phyloP scores from a whole-genome alignment of 2,329 filamentous ascomycete species.

The Geosmithia flava region DNA sequence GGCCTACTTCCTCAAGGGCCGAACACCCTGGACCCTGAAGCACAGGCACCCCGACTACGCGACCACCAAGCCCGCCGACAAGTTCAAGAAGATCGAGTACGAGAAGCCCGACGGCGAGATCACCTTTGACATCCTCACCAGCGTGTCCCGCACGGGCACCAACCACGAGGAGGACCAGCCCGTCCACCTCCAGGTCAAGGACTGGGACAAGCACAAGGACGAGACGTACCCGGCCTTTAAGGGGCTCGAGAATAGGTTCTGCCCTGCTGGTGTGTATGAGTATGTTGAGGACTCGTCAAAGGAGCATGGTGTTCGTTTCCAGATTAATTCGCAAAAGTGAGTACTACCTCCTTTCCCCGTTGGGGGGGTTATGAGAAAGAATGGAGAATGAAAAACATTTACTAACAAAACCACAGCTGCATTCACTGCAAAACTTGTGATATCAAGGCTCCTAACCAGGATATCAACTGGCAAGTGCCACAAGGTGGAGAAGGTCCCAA shows the following conservation, averaged over 20 bases:
- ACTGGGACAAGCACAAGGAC: slow-evolving; percentile 84
- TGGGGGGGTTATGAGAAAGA: neutral
- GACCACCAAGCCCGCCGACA: slow-evolving; percentile 66
- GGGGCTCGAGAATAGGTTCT: slow-evolving; percentile 92
- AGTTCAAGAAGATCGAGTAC: slow-evolving; percentile 85
- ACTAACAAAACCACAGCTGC: slow-evolving; percentile 45
- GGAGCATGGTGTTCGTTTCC: slow-evolving; percentile 80
- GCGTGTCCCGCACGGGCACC: slow-evolving; percentile 86
- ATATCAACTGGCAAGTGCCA: slow-evolving; percentile 95
- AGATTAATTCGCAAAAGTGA: slow-evolving; percentile 97
- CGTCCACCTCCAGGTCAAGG: slow-evolving; percentile 85
- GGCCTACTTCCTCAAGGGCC: slow-evolving; percentile 76
- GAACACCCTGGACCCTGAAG: slow-evolving; percentile 81
- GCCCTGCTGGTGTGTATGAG: slow-evolving; percentile 93
- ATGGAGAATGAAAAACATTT: slow-evolving; percentile 2
- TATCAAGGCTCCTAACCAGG: slow-evolving; percentile 93
- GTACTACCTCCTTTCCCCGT: slow-evolving; percentile 25
- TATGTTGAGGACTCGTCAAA: slow-evolving; percentile 90
- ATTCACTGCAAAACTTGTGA: slow-evolving; percentile 99
- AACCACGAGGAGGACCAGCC: slow-evolving; percentile 99
- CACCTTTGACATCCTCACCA: slow-evolving; percentile 91
- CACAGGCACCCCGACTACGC: slow-evolving; percentile 69
- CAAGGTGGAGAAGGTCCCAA: slow-evolving; percentile 76
- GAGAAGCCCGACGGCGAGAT: slow-evolving; percentile 93
- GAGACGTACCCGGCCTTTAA: slow-evolving; percentile 79